These are phyloP conservation scores for Halteria grandinella DNA, from an alignment of 73 alveolate species.

Conservation along the genomic window DNA sequence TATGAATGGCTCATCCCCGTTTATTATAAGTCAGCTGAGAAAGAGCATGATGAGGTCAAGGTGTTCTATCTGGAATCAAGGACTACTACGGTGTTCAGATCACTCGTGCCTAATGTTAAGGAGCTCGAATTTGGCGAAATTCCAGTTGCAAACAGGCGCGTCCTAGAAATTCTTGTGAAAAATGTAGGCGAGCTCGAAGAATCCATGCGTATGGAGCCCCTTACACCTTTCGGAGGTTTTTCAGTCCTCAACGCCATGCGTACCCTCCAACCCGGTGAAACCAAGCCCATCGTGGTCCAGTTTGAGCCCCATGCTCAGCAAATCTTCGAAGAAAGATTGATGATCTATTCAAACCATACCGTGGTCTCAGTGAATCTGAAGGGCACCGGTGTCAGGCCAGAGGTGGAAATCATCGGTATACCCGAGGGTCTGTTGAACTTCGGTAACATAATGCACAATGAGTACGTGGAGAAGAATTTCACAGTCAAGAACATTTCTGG, in stretches of 20 bases:
- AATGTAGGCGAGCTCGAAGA: constrained; percentile 86
- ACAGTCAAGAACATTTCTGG: constrained; percentile 83
- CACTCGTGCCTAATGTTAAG: constrained; percentile 86
- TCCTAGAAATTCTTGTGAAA: constrained; percentile 81
- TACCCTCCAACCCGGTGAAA: constrained; percentile 89
- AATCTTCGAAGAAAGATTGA: constrained; percentile 90
- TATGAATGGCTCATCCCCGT: constrained; percentile 95
- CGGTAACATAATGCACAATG: constrained; percentile 89
- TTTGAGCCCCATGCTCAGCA: constrained; percentile 91
- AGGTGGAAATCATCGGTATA: constrained; percentile 77
- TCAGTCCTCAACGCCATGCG: constrained; percentile 92
- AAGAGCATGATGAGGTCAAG: constrained; percentile 66
- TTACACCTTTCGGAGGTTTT: constrained; percentile 93
- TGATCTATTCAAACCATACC: constrained; percentile 83
- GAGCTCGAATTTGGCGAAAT: constrained; percentile 95
- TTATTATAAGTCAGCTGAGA: constrained; percentile 76
- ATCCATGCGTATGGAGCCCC: constrained; percentile 84
- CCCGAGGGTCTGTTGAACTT: constrained; percentile 88
- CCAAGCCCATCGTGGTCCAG: constrained; percentile 87
- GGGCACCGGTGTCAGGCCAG: constrained; percentile 98
- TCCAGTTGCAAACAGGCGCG: constrained; percentile 92
- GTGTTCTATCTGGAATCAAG: constrained; percentile 80
- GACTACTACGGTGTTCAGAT: constrained; percentile 85
- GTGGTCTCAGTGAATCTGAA: constrained; percentile 85
- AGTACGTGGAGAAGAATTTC: constrained; percentile 86